phyloP scores from a whole-genome alignment of 345 rosid genomes.

The Brassica juncea region DNA sequence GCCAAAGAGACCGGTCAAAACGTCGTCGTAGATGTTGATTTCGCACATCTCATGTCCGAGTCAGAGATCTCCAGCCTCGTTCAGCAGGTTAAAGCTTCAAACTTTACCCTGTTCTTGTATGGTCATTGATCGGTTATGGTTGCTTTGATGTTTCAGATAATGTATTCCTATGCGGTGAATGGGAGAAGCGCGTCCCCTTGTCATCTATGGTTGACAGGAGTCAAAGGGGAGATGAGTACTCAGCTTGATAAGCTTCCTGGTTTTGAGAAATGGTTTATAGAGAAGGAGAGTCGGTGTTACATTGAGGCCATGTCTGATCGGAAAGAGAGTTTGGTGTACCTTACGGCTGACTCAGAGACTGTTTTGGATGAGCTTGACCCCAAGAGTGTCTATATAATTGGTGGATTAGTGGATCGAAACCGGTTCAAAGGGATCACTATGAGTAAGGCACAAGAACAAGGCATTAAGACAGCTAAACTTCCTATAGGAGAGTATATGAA shows the following conservation, averaged over 20 bases:
- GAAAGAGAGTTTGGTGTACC: slow-evolving; percentile 76
- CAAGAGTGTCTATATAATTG: slow-evolving; percentile 63
- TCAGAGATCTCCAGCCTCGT: slow-evolving; percentile 83
- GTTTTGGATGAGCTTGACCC: slow-evolving; percentile 67
- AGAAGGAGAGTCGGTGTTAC: slow-evolving; percentile 70
- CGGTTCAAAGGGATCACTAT: slow-evolving; percentile 86
- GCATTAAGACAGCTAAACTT: slow-evolving; percentile 80
- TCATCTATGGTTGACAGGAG: slow-evolving; percentile 90
- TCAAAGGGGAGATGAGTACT: slow-evolving; percentile 61
- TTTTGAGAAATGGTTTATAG: slow-evolving; percentile 75
- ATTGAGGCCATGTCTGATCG: slow-evolving; percentile 65
- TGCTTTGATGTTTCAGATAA: slow-evolving; percentile 43
- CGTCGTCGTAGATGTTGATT: slow-evolving; percentile 79
- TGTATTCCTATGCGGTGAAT: slow-evolving; percentile 91
- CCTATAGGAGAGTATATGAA: slow-evolving; percentile 84
- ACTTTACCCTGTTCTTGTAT: neutral
- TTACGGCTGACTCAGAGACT: slow-evolving; percentile 81
- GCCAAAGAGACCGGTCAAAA: slow-evolving; percentile 72
- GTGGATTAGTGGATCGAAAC: slow-evolving; percentile 92
- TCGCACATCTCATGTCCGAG: slow-evolving; percentile 73
- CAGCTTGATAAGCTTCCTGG: slow-evolving; percentile 81
- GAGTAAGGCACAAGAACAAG: slow-evolving; percentile 88
- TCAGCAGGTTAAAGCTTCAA: slow-evolving; percentile 59
- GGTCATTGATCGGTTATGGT: no score
- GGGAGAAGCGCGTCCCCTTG: slow-evolving; percentile 62